Base-by-base conservation (phyloP, 768 basidiomycete species). In the Leccinum barrowsii region DNA sequence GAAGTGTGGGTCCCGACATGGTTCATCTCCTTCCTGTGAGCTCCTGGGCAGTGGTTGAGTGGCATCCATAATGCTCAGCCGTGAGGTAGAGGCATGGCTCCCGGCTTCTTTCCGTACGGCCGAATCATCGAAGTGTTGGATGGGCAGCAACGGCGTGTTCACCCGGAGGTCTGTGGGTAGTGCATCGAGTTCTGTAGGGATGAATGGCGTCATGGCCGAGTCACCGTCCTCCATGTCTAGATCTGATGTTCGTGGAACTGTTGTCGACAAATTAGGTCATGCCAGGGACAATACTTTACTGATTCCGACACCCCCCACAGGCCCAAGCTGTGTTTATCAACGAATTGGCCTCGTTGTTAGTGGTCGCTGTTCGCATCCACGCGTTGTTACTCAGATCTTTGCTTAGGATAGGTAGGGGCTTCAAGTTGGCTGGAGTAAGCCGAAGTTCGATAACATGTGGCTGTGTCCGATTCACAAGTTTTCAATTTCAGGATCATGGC, bases 1-100 rank as follows among this genome's bases (percentile, higher is more conserved):
- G 64, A 81, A 90, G 6, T 67, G 68, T n/a, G 76, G 68, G 63
- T 90, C 87, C 54, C 79, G 65, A 32, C 52, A 46, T 12, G 49
- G 67, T 7, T 35, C 37, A 5, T 62, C 49, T 42, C 53, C 21
- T 11, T 65, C 71, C 17, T 58, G 60, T 11, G 60, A 22, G 30
- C 37, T 22, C 22, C 7, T 26, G 12, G 59, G 11, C 10, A 17
- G 46, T 30, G 57, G n/a, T 32, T 42, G 32, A 8, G 52, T 15
- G 11, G 59, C 21, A 21, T 59, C 61, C 28, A 49, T 40, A 7
- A 52, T 19, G 7, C 32, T 28, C 28, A 34, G 50, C 34, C 50
- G 56, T 52, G 61, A 51, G 17, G 24, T 35, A 13, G 66, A 50
- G 28, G 60, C 63, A 54, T 58, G 55, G 48, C 2, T 30, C 12